These are phyloP conservation scores for Phoma herbarum DNA, from an alignment of 2,329 filamentous ascomycete species.

Conservation along the genomic window DNA sequence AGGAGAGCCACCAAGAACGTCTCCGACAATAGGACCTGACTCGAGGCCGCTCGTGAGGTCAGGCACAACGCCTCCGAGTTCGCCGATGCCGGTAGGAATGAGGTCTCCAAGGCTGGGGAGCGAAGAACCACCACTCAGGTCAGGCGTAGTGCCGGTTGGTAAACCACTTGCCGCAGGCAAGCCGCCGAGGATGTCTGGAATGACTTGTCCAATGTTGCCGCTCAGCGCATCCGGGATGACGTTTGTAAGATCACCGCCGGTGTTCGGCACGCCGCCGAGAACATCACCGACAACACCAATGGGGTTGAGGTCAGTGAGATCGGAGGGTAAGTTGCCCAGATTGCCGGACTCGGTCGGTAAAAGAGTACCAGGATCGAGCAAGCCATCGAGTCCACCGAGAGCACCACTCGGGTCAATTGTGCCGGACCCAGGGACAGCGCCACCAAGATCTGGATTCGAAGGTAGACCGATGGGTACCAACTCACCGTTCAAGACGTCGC, in stretches of 20 bases:
- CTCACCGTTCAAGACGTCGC: not conserved
- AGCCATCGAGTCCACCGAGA: not conserved
- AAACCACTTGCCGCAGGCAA: not conserved
- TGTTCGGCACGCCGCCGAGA: not conserved
- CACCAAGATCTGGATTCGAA: not conserved
- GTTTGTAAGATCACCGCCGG: not conserved
- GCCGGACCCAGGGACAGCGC: not conserved
- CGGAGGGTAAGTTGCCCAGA: not conserved
- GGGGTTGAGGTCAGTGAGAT: not conserved
- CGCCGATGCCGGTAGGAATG: not conserved
- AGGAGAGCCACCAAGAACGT: not conserved
- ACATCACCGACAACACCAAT: not conserved
- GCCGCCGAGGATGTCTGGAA: not conserved
- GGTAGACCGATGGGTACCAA: not conserved
- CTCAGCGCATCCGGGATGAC: not conserved
- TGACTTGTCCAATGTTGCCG: not conserved
- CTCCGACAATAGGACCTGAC: not conserved
- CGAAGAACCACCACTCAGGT: not conserved
- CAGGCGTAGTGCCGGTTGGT: not conserved
- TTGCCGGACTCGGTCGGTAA: not conserved
- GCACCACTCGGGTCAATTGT: not conserved
- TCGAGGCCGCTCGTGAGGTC: no score
- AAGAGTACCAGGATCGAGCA: not conserved
- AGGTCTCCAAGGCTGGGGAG: not conserved
- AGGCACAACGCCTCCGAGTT: not conserved